Base-by-base conservation (phyloP, 805 yeast genomes). In the Diddensiella caesifluorescens region DNA sequence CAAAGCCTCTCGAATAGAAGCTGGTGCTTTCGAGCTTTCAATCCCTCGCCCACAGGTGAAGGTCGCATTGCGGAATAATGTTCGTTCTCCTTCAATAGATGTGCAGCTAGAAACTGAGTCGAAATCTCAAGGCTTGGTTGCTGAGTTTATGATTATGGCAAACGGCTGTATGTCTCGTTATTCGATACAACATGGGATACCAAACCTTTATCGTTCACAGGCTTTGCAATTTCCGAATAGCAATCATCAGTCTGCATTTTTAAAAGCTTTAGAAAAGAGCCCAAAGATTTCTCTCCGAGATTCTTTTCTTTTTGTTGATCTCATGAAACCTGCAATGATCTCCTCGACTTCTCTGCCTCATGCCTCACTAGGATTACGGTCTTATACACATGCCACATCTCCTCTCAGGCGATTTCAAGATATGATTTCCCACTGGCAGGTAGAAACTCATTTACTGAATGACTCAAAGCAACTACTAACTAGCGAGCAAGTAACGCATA, bases 351-450 rank as follows among this genome's bases (percentile, higher is more conserved):
- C 83, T 0, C 48, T 52, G 0, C 55, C 53, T 0, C 96, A 88
- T 61, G 65, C 69, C 18, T 75, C 83, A 49, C 61, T 87, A 25
- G 94, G 89, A 3, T 61, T 84, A 5, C 59, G 62, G 0, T 57
- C 64, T 4, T 87, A 89, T 54, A 69, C 82, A 4, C 83, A 86
- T 15, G 80, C 84, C 5, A 89, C 97, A 0, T 88, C 97, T 0
- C 97, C 98, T 2, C 66, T 92, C 49, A 70, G 97, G 58, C 68
- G 97, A 49, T 83, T 75, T 50, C 79, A 83, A 4, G 97, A 90
- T 59, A 61, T 88, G 46, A 59, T 88, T 5, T 80, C 81, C 54
- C 97, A 89, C 54, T 75, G 89, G 76, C 90, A 83, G 53, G 48
- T 85, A 1, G 80, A 77, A 42, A 57, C 75, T 1, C 59, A 55